Base-by-base conservation (phyloP, 2,329 filamentous ascomycete genomes). In the Cercospora brassicicola region DNA sequence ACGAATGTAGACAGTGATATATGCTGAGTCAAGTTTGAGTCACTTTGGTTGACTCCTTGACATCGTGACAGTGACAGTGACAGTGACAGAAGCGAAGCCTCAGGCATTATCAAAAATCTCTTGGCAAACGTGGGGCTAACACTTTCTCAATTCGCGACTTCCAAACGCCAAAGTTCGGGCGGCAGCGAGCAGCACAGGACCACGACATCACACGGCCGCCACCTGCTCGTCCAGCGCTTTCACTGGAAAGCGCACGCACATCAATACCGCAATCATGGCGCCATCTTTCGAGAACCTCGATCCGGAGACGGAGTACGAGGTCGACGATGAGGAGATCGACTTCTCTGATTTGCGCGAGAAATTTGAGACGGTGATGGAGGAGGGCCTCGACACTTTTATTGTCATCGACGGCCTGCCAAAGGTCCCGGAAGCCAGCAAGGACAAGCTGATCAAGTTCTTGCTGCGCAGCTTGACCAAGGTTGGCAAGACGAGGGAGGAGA, bases 381-480 rank as follows among this genome's bases (percentile, higher is more conserved):
- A 96, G 81, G 95, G 95, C 67, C 91, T 97, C 76, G 95, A 99
- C 80, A 91, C 93, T 72, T 99, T 99, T 78, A 91, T 99, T 73
- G 94, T 98, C 71, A 88, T 98, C 79, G 95, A 99, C 81, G 95
- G 95, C 73, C 88, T 99, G 53, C 95, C 95, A 73, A 84, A 91
- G 72, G 94, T 99, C 72, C 92, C 86, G 67, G 92, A 94, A 80
- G 94, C 95, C 60, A 94, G 91, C 85, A 94, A 93, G 84, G 89
- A 91, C 69, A 98, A 97, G 86, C 89, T 99, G 70, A 86, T 97
- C 81, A 98, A 98, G 83, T 98, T 98, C 82, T 85, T 99, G 83
- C 84, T 96, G 81, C 93, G 94, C 84, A 97, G 96, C 85, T 85
- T 99, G 76, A 94, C 91, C 83, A 85, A 89, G 69, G 92, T 94